A percentile compares a stretch with the other conserved stretches of the same genome.
Evolutionary conservation across 1,139 yeast genomes (phyloP).

Genomic region (Keqinozyma sinolaborantium): DNA sequence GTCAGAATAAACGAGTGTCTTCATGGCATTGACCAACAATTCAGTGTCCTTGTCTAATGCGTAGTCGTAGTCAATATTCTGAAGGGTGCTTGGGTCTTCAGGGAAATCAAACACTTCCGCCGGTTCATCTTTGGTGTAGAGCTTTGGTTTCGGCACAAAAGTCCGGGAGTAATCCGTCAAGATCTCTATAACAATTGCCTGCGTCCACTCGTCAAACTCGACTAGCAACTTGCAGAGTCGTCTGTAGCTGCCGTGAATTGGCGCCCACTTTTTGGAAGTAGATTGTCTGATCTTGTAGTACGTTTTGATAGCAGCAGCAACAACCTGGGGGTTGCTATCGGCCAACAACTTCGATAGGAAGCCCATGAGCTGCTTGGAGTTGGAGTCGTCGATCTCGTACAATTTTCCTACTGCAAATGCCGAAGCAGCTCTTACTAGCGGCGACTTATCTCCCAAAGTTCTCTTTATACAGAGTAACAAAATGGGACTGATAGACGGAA

Average conservation of each 20-base stretch:
- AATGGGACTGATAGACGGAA: constrained; percentile 78
- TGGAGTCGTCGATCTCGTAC: constrained; percentile 33
- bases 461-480: constrained; percentile 70
- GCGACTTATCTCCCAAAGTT: constrained; percentile 66
- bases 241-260: constrained; percentile 71
- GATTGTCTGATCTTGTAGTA: constrained; percentile 36
- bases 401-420: constrained; percentile 76
- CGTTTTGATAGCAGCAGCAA: constrained; percentile 65
- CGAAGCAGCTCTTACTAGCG: constrained; percentile 75
- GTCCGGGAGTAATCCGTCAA: constrained; percentile 63
- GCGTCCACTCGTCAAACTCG: constrained; percentile 78
- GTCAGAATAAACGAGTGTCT: constrained; percentile 41
- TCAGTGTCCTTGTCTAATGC: constrained; percentile 54
- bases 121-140: constrained; percentile 21
- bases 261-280: constrained; percentile 47
- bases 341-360: constrained; percentile 51
- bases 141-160: constrained; percentile 53
- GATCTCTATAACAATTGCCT: constrained; percentile 54
- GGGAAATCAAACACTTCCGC: constrained; percentile 36
- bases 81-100: constrained; percentile 25
- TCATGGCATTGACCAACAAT: constrained; percentile 47
- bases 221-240: constrained; percentile 52
- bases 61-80: constrained; percentile 32
- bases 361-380: constrained; percentile 40
- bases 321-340: constrained; percentile 65